phyloP scores from a whole-genome alignment of 2,329 filamentous ascomycete species.

The Byssochlamys sp. region DNA sequence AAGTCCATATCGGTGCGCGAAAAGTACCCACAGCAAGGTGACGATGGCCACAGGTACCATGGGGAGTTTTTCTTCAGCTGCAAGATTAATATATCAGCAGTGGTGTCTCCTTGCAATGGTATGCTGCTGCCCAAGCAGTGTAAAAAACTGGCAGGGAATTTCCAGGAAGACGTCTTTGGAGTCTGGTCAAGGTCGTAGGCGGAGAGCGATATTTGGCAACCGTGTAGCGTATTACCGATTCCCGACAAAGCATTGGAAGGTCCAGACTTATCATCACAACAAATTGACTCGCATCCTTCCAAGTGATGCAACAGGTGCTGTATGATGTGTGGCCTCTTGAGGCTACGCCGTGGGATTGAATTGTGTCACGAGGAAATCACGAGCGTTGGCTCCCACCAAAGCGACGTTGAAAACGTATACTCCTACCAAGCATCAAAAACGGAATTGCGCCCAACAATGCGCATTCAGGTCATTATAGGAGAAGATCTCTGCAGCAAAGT shows the following conservation, averaged over 20 bases:
- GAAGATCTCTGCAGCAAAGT: neutral
- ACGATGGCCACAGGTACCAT: neutral
- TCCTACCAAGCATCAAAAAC: neutral
- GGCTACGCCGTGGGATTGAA: neutral
- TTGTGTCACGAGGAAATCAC: neutral
- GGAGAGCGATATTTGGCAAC: neutral
- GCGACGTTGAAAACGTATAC: neutral
- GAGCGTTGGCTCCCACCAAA: neutral
- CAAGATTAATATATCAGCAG: neutral
- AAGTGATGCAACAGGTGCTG: neutral
- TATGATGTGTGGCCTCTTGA: neutral
- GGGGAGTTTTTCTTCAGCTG: neutral
- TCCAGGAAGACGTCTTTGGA: neutral
- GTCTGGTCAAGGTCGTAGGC: neutral
- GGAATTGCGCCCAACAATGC: neutral
- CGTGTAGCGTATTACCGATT: too few species aligned
- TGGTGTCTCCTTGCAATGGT: neutral
- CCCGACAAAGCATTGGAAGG: neutral
- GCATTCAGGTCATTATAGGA: neutral
- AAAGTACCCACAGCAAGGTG: neutral
- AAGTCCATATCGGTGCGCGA: neutral
- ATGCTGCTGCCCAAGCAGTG: neutral
- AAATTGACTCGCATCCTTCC: neutral
- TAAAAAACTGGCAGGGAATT: neutral
- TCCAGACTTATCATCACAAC: neutral